Conservation (phyloP, 1,284 basidiomycete genomes). For the Cryptococcus floricola region DNA sequence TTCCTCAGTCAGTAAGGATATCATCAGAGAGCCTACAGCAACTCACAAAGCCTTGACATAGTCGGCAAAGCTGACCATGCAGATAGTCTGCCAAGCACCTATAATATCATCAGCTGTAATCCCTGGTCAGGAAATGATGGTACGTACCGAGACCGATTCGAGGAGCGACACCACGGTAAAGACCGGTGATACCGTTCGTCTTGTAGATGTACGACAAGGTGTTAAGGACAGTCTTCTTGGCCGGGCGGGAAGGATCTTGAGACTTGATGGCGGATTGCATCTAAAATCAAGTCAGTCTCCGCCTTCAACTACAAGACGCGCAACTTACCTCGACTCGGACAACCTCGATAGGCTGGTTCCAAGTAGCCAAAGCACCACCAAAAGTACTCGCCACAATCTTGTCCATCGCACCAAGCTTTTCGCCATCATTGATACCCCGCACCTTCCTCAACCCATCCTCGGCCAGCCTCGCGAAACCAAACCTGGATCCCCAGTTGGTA, state of each 20-base stretch:
- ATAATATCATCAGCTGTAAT: background rate
- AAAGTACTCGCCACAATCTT: slow-evolving; percentile 87
- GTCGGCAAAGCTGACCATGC: slow-evolving; percentile 97
- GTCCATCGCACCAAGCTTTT: slow-evolving; percentile 72
- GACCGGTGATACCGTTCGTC: slow-evolving; percentile 92
- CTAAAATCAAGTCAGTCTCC: slow-evolving; percentile 47
- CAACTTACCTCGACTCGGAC: slow-evolving; percentile 46
- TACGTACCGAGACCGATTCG: slow-evolving; percentile 78
- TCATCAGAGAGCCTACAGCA: background rate
- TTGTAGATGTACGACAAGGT: slow-evolving; percentile 90
- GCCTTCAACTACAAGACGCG: background rate
- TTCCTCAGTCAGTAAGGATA: no score
- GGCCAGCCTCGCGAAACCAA: slow-evolving; percentile 94
- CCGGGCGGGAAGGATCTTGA: slow-evolving; percentile 69
- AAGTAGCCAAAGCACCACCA: slow-evolving; percentile 91
- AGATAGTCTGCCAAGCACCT: slow-evolving; percentile 57
- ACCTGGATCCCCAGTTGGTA: slow-evolving; percentile 99
- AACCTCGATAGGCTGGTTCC: slow-evolving; percentile 98
- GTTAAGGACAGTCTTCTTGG: slow-evolving; percentile 85
- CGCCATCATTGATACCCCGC: slow-evolving; percentile 59
- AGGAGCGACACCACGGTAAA: slow-evolving; percentile 96
- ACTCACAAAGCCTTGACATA: slow-evolving; percentile 79
- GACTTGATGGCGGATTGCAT: slow-evolving; percentile 98
- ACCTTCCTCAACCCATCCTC: slow-evolving; percentile 75
- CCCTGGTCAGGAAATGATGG: background rate